phyloP scores from a whole-genome alignment of 768 basidiomycete genomes.

The Leucocoprinus sp. region DNA sequence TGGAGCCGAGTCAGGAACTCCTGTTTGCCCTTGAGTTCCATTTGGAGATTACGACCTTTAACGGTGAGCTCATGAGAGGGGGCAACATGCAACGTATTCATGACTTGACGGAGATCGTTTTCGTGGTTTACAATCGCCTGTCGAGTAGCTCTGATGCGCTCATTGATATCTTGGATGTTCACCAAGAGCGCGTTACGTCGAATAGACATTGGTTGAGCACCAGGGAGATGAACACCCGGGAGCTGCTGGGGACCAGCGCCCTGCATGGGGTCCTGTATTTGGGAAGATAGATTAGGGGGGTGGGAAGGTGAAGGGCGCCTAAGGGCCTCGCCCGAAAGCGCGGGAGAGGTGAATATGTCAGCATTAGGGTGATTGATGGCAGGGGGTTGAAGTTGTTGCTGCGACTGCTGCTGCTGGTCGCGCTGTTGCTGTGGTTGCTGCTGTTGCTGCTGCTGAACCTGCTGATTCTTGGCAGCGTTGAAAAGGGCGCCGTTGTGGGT shows the following conservation, averaged over 20 bases:
- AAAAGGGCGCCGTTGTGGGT: conserved; percentile 37
- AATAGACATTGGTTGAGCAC: not conserved
- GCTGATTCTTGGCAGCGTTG: conserved; percentile 27
- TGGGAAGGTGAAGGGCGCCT: conserved; percentile 41
- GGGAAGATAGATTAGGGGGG: conserved; percentile 21
- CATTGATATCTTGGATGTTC: conserved; percentile 1
- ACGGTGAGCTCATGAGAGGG: conserved; percentile 1
- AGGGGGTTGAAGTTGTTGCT: conserved; percentile 22
- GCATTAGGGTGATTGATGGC: conserved; percentile 29
- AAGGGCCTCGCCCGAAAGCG: conserved; percentile 35
- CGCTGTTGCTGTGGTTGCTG: conserved; percentile 20
- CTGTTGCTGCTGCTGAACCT: conserved; percentile 22
- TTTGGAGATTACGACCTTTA: not conserved
- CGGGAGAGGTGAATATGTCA: conserved; percentile 44
- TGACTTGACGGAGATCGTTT: not conserved
- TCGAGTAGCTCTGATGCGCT: conserved; percentile 5
- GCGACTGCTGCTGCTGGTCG: conserved; percentile 24
- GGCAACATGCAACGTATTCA: conserved; percentile 9
- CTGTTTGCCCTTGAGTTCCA: conserved; percentile 7
- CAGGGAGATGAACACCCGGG: conserved; percentile 3
- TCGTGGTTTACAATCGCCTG: not conserved
- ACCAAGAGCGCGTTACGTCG: conserved; percentile 1
- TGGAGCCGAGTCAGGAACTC: not conserved
- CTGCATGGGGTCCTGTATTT: conserved; percentile 10
- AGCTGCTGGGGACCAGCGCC: conserved; percentile 5